These are phyloP conservation scores for Pterocarpus macrocarpus DNA, from an alignment of 306 rosid species.

Conservation along the genomic window DNA sequence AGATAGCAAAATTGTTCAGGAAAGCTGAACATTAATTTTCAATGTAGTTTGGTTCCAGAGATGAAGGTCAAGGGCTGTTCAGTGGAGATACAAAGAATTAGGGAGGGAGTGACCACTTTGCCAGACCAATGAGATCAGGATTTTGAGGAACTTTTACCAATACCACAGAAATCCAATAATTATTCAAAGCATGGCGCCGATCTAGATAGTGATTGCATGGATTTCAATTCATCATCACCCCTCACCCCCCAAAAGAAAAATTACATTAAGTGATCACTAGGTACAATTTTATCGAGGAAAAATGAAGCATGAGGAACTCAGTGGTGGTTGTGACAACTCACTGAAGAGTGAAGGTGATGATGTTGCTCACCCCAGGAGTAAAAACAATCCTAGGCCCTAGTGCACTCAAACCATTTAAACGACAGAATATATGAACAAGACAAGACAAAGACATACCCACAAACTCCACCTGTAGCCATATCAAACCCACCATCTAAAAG, in stretches of 20 bases:
- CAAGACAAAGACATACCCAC: constrained; percentile 71
- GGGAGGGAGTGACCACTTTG: background rate
- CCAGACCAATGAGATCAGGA: constrained; percentile 15
- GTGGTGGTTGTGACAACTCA: background rate
- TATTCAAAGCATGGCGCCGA: background rate
- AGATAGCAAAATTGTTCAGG: background rate
- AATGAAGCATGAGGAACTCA: constrained; percentile 9
- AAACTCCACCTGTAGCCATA: constrained; percentile 88
- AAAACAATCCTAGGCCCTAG: background rate
- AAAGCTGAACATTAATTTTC: background rate
- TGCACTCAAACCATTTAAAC: background rate
- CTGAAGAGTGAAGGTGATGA: constrained; percentile 9
- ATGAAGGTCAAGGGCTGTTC: background rate
- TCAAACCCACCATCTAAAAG: constrained; percentile 98
- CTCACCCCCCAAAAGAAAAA: too few relatives aligned
- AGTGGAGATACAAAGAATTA: background rate
- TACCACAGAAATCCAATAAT: background rate
- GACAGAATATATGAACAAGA: background rate
- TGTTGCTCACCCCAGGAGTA: background rate
- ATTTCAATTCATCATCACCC: constrained; percentile 18
- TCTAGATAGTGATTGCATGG: background rate
- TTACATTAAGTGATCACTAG: background rate
- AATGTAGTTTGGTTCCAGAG: background rate
- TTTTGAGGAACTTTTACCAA: background rate
- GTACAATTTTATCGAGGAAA: background rate